phyloP scores from a whole-genome alignment of 2,329 filamentous ascomycete genomes.

The Fusarium redolens region DNA sequence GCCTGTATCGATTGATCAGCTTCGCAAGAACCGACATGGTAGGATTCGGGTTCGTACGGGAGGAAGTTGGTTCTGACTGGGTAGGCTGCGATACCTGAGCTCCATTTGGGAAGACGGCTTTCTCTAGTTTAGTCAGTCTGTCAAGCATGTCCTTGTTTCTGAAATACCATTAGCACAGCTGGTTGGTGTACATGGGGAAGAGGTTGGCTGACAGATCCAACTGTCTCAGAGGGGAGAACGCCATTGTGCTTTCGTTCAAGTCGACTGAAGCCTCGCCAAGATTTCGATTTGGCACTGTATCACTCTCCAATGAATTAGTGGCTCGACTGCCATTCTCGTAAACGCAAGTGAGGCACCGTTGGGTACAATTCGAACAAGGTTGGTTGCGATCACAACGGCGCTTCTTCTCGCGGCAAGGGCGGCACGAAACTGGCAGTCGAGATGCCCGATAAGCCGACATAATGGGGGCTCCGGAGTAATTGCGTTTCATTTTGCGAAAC shows the following conservation, averaged over 20 bases:
- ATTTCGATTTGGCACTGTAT: neutral
- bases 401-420: neutral
- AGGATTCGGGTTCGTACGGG: neutral
- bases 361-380: constrained; percentile 9
- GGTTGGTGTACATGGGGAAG: neutral
- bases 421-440: neutral
- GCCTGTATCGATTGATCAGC: neutral
- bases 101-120: neutral
- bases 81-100: neutral
- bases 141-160: neutral
- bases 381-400: constrained; percentile 5
- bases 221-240: neutral
- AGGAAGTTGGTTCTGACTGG: neutral
- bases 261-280: neutral
- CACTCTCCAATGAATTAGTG: neutral
- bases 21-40: too few species aligned
- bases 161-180: neutral
- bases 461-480: neutral
- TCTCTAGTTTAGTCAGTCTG: neutral
- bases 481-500: neutral
- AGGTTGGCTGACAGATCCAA: neutral
- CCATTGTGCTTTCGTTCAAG: neutral
- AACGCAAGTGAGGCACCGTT: neutral
- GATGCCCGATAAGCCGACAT: neutral
- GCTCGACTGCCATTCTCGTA: neutral